Evolutionary conservation across 2,329 filamentous ascomycete species (phyloP), one percentile per base, ranked within the genome.

Genomic region (Arachnopeziza araneosa): DNA sequence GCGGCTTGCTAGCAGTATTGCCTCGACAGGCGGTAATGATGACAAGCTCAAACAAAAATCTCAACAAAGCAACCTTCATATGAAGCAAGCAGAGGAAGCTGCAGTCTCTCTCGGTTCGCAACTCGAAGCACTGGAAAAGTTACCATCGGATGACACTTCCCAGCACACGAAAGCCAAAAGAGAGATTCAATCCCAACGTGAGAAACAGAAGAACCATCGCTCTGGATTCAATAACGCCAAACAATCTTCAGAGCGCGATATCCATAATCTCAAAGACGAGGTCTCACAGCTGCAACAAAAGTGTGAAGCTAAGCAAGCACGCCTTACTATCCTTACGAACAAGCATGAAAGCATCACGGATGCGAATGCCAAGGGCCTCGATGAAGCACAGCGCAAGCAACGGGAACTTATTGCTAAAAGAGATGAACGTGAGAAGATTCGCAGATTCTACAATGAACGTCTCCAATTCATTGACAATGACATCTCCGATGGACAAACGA

Each of bases 41-140:
- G 90, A 93, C 69, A 88, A 89, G 71, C 82, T 88, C 67, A 82
- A 84, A 66, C 87, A 91, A 71, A 89, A 91, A 72, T 84, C 90
- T 52, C 82, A 86, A 63, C 90, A 93, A 73, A 87, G 90, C 70
- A 85, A 83, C 59, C 88, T 88, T 59, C 88, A 89, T 71, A 88
- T 89, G 74, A 84, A 85, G 60, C 88, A 83, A 70, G 80, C 81
- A 19, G 80, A 84, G 59, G 80, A 83, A 58, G 86, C 87, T 32
- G 79, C 81, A 30, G 75, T 77, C 51, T 77, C 79, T 53, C 75
- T 89, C 24, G 77, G 78, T 57, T 70, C 75, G 10, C 80, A 91
- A 61, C 81, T 90, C n/a, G 86, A 85, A 67, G 80, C 82, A 26
- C 78, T 89, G 55, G 86, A 86, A 60, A 79, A 79, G 19, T 78